Percentiles rank a stretch among this genome's conserved stretches.
These are phyloP conservation scores for Litsea cubeba DNA, from an alignment of 164 flowering plant species.

Conservation along the genomic window DNA sequence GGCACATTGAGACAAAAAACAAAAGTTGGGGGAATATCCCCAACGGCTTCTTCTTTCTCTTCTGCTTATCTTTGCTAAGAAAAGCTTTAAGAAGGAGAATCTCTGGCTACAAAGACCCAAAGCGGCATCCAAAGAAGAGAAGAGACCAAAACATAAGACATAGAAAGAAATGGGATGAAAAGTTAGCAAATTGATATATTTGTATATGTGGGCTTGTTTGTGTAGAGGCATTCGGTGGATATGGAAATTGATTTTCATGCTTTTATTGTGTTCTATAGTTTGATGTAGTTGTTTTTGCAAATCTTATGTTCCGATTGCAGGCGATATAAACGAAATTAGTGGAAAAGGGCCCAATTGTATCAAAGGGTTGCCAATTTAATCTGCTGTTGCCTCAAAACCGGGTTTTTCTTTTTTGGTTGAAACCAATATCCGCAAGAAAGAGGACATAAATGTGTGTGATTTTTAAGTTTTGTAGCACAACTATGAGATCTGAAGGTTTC, in stretches of 20 bases:
- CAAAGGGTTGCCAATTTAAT: too few species aligned
- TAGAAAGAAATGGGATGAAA: not conserved
- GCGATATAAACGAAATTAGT: too few species aligned
- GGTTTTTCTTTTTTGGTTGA: too few species aligned
- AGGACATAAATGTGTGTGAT: too few species aligned
- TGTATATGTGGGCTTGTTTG: not conserved
- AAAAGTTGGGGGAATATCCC: constrained; percentile 12
- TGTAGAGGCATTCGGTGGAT: not conserved
- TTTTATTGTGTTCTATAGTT: not conserved
- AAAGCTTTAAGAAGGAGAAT: not conserved
- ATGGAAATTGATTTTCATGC: not conserved
- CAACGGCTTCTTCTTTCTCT: constrained; percentile 6
- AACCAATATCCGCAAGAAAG: too few species aligned
- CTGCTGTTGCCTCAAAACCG: too few species aligned
- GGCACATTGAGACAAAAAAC: constrained; percentile 4
- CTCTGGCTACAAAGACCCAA: not conserved
- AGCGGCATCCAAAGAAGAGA: constrained; percentile 1
- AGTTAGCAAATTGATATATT: too few species aligned
- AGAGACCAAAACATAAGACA: not conserved
- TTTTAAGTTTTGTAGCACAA: too few species aligned
- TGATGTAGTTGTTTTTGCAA: not conserved
- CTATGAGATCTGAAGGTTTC: too few species aligned
- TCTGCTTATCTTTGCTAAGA: not conserved
- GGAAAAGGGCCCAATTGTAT: too few species aligned
- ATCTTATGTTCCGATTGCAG: too few species aligned